Percentiles rank a stretch among this genome's conserved stretches.
phyloP scores from a whole-genome alignment of 768 basidiomycete genomes.

The Saitozyma podzolica region DNA sequence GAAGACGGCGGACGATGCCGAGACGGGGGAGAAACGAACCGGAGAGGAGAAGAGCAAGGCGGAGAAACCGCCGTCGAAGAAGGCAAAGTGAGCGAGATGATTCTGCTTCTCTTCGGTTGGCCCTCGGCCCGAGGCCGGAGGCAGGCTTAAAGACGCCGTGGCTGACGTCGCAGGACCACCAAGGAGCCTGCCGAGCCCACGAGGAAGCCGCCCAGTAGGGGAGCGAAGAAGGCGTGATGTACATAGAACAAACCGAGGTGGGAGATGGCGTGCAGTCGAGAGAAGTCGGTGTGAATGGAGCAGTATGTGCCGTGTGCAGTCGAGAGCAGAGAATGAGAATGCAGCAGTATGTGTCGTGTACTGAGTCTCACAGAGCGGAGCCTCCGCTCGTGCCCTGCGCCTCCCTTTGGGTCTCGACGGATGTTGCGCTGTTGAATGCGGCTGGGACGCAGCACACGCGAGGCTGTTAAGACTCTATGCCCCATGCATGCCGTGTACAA shows the following conservation, averaged over 20 bases:
- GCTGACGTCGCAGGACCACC: slow-evolving; percentile 20
- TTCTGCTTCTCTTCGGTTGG: neutral
- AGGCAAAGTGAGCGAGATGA: slow-evolving; percentile 37
- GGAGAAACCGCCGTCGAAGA: slow-evolving; percentile 41
- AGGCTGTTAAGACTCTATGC: too few species aligned
- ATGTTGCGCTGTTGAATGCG: too few species aligned
- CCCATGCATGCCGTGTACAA: too few species aligned
- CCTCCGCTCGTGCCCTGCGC: too few species aligned
- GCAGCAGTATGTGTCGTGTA: neutral
- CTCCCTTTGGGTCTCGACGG: too few species aligned
- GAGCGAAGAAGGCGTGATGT: slow-evolving; percentile 33
- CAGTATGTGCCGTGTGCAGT: neutral
- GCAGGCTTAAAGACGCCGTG: neutral
- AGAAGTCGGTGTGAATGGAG: neutral
- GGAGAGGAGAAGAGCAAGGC: slow-evolving; percentile 5
- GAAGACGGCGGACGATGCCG: slow-evolving; percentile 15
- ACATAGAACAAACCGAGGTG: too few species aligned
- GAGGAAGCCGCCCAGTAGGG: slow-evolving; percentile 35
- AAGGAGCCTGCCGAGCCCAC: slow-evolving; percentile 37
- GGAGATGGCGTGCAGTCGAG: slow-evolving; percentile 19
- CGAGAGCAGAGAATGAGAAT: neutral
- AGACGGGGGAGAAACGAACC: slow-evolving; percentile 18
- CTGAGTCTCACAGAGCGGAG: too few species aligned
- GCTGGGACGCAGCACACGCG: too few species aligned
- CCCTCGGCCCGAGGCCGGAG: neutral